Conservation (phyloP, 73 alveolate species). For the Paramecium tetraurelia region DNA sequence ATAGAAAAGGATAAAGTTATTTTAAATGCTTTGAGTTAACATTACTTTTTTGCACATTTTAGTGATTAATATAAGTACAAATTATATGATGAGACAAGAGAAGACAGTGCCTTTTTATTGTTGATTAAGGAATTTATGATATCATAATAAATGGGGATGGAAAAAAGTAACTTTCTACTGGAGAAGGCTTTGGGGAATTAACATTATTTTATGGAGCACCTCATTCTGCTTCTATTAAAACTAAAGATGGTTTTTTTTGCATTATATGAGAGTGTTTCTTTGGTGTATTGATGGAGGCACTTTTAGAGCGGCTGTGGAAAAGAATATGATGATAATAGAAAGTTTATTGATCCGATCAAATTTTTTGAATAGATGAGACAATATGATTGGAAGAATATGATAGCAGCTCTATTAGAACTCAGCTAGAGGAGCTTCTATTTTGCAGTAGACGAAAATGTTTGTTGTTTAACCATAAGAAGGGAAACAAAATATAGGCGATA, state of each 20-base stretch:
- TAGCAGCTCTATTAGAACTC: conserved; percentile 63
- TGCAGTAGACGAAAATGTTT: conserved; percentile 57
- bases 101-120: conserved; percentile 54
- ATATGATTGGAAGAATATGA: conserved; percentile 51
- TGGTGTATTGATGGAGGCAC: conserved; percentile 70
- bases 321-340: conserved; percentile 61
- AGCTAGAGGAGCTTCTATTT: conserved; percentile 66
- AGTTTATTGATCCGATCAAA: conserved; percentile 62
- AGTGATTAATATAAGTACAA: not conserved
- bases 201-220: conserved; percentile 75
- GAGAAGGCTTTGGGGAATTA: conserved; percentile 76
- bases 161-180: conserved; percentile 17
- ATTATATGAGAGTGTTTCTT: not conserved
- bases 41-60: conserved; percentile 33
- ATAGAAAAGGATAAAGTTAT: conserved; percentile 7
- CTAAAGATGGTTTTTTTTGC: conserved; percentile 46
- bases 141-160: conserved; percentile 54
- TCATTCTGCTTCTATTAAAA: conserved; percentile 59
- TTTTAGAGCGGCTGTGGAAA: conserved; percentile 67
- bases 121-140: conserved; percentile 51
- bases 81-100: conserved; percentile 5
- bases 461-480: conserved; percentile 64
- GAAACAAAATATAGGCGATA: conserved; percentile 60
- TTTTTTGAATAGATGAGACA: conserved; percentile 67
- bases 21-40: not conserved